Conservation (phyloP, 257 asterid species). For the Scutellaria minor region DNA sequence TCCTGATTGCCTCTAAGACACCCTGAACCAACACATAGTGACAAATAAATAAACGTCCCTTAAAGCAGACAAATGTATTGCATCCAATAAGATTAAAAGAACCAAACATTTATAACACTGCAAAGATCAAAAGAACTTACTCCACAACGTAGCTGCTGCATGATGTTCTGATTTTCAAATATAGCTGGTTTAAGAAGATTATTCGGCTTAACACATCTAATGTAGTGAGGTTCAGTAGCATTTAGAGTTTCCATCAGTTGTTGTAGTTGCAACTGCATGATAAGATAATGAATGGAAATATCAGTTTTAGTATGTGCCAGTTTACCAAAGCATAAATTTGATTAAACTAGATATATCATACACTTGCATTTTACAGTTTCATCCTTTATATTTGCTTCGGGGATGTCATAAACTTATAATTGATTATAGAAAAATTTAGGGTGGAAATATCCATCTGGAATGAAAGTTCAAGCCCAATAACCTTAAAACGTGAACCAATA, state of each 20-base stretch:
- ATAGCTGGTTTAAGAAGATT: conserved; percentile 94
- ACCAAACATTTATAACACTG: conserved; percentile 13
- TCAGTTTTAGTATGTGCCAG: conserved; percentile 23
- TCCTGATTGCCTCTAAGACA: conserved; percentile 98
- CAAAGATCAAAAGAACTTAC: conserved; percentile 59
- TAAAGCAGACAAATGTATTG: conserved; percentile 31
- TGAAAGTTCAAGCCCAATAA: conserved; percentile 39
- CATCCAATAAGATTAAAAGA: conserved; percentile 38
- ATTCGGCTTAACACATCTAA: conserved; percentile 98
- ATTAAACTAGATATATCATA: conserved; percentile 18
- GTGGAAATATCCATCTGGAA: neutral
- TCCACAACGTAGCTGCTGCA: conserved; percentile 98
- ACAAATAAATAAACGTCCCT: conserved; percentile 30
- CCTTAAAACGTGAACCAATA: conserved; percentile 98
- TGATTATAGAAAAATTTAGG: conserved; percentile 1
- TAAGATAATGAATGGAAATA: conserved; percentile 35
- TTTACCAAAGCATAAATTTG: conserved; percentile 28
- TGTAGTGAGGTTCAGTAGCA: conserved; percentile 96
- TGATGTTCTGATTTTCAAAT: conserved; percentile 85
- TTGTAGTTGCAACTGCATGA: conserved; percentile 91
- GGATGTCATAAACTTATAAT: conserved; percentile 14
- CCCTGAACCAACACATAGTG: conserved; percentile 60
- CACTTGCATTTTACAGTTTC: neutral
- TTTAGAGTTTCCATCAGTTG: conserved; percentile 90
- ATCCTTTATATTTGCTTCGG: neutral